A percentile compares a stretch with the other conserved stretches of the same genome.
Evolutionary conservation across 495 filamentous ascomycete species (phyloP).

Genomic region (Baudoinia panamericana): DNA sequence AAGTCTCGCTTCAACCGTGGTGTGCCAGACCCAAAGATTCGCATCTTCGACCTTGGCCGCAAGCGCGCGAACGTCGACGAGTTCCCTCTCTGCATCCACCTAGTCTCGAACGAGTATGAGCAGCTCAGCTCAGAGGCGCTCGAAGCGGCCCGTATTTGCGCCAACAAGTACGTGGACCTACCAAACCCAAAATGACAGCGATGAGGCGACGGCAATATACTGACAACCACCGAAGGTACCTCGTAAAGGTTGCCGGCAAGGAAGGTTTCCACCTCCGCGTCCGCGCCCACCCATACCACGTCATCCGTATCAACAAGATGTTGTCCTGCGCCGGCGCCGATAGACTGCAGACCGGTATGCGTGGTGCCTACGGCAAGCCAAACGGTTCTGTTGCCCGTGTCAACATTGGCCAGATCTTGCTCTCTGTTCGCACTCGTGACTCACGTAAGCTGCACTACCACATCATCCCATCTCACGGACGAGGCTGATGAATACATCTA

Average conservation of each 20-base stretch:
- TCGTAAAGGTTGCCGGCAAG: constrained; percentile 94
- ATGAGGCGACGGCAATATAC: neutral
- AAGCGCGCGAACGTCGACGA: constrained; percentile 97
- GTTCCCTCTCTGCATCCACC: constrained; percentile 94
- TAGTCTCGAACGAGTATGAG: constrained; percentile 99
- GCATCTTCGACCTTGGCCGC: constrained; percentile 98
- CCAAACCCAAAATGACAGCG: constrained; percentile 3
- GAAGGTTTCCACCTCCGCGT: constrained; percentile 98
- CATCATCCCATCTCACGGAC: neutral
- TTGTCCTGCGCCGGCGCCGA: constrained; percentile 99
- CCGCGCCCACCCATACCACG: constrained; percentile 97
- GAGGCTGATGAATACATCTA: constrained; percentile 28
- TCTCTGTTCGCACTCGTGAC: constrained; percentile 94
- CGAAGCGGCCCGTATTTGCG: constrained; percentile 97
- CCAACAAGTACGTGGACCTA: constrained; percentile 69
- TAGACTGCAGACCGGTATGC: constrained; percentile 99
- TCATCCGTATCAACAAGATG: constrained; percentile 99
- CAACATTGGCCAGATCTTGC: constrained; percentile 97
- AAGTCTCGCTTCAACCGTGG: constrained; percentile 99
- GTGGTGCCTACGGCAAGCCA: constrained; percentile 98
- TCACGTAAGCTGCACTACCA: constrained; percentile 40
- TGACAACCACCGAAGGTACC: constrained; percentile 43
- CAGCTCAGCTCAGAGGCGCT: constrained; percentile 97
- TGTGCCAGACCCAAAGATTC: constrained; percentile 98
- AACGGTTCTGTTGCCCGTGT: constrained; percentile 96